Percentiles rank a stretch among this genome's conserved stretches.
Conservation (phyloP, 768 basidiomycete species). For the Suillus bovinus region DNA sequence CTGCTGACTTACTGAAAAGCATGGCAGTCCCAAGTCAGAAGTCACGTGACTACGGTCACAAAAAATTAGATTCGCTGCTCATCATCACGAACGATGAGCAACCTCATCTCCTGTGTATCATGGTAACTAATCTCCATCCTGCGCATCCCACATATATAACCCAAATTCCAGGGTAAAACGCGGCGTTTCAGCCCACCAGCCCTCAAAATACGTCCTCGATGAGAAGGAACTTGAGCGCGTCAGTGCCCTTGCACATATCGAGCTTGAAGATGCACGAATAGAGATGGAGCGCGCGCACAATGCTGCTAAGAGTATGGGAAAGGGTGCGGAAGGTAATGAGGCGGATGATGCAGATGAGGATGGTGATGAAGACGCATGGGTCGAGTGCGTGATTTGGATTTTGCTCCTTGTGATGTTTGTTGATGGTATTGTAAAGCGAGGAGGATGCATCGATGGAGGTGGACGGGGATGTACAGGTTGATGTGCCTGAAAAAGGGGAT, state of each 20-base stretch:
- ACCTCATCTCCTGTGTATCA: constrained; percentile 70
- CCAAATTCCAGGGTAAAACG: constrained; percentile 62
- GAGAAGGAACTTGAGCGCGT: constrained; percentile 89
- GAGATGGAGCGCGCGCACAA: constrained; percentile 83
- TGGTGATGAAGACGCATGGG: constrained; percentile 65
- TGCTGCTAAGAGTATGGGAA: constrained; percentile 70
- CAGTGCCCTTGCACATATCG: constrained; percentile 80
- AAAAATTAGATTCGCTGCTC: constrained; percentile 1
- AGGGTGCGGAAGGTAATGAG: constrained; percentile 63
- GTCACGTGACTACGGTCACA: not conserved
- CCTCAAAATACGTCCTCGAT: constrained; percentile 87
- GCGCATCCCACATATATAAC: constrained; percentile 3
- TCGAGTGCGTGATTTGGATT: constrained; percentile 68
- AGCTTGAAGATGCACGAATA: constrained; percentile 85
- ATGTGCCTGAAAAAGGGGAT: constrained; percentile 43
- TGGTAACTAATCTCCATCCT: constrained; percentile 38
- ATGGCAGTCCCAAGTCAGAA: no score
- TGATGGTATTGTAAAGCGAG: constrained; percentile 34
- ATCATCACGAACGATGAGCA: constrained; percentile 51
- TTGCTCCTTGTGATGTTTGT: constrained; percentile 17
- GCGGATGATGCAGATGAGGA: constrained; percentile 56
- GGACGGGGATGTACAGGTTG: constrained; percentile 36
- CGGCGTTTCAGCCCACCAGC: constrained; percentile 73
- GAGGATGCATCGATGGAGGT: constrained; percentile 66
- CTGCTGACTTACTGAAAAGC: no score